These are phyloP conservation scores for Eucalyptus cloeziana DNA, from an alignment of 345 rosid species.

Conservation along the genomic window DNA sequence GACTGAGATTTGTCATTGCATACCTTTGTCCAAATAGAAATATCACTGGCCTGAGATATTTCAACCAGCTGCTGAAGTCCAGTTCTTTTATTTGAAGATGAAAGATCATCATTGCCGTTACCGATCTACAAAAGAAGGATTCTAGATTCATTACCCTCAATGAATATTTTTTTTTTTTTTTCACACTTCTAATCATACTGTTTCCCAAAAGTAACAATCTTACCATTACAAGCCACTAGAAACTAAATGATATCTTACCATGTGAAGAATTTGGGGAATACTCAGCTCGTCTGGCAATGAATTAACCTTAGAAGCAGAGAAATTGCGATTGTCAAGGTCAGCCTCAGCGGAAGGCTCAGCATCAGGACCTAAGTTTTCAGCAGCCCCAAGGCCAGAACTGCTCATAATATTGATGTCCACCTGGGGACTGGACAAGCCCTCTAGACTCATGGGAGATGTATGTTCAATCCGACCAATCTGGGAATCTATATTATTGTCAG, in stretches of 20 bases:
- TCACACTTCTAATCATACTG: neutral
- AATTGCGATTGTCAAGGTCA: constrained; percentile 23
- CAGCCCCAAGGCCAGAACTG: constrained; percentile 25
- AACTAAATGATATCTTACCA: constrained; percentile 32
- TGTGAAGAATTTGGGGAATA: constrained; percentile 93
- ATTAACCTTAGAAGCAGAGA: constrained; percentile 39
- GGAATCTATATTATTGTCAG: constrained; percentile 30
- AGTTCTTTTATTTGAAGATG: constrained; percentile 39
- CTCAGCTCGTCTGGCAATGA: constrained; percentile 63
- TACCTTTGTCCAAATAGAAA: constrained; percentile 70
- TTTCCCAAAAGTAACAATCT: neutral
- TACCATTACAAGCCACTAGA: neutral
- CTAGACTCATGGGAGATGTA: constrained; percentile 24
- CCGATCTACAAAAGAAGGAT: constrained; percentile 32
- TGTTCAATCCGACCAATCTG: constrained; percentile 32
- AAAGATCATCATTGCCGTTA: constrained; percentile 46
- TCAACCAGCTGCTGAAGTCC: constrained; percentile 80
- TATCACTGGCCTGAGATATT: constrained; percentile 61
- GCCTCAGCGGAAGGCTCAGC: constrained; percentile 30
- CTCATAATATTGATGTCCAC: constrained; percentile 41
- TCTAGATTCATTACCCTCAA: neutral
- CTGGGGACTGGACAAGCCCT: constrained; percentile 32
- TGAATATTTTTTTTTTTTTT: neutral
- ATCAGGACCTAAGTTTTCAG: constrained; percentile 21
- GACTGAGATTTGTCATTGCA: neutral